Base-by-base conservation (phyloP, 495 filamentous ascomycete genomes). In the Annulohypoxylon maeteangense region DNA sequence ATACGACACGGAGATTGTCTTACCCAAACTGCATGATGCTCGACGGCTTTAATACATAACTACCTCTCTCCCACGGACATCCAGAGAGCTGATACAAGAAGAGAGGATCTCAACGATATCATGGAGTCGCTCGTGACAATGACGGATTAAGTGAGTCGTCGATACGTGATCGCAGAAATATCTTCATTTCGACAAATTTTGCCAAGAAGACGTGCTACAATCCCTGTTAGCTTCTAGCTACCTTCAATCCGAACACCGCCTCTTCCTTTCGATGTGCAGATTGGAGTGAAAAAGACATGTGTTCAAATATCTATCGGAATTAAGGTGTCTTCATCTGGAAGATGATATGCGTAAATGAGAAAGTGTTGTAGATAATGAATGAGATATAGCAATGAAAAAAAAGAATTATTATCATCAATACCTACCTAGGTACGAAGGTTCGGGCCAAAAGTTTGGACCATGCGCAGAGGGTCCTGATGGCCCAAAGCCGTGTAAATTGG, bases 151-250 rank as follows among this genome's bases (percentile, higher is more conserved):
- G 56, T 22, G 22, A 31, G 14, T 42, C 32, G 22, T 40, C 48
- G 7, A 42, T 20, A 48, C 25, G 27, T 27, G 23, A 48, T 47
- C 16, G 18, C 38, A 3, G 22, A 31, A 45, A 47, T 54, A 10
- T 14, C 18, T 10, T 68, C 47, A 61, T 64, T 42, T 65, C 38
- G 70, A 65, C 65, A 68, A 56, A 42, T 61, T 55, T 64, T 22
- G 64, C 70, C 34, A 72, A 72, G 60, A 65, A 54, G 60, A 55
- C 56, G 65, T 68, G 61, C 65, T 68, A 65, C 44, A n/a, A 73
- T 62, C 70, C 70, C 65, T 73, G 70, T 62, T 48, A 50, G 47
- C 50, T 40, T 38, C 16, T 18, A 36, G 27, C 60, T 20, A 31
- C 29, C 34, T 22, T 44, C 34, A 20, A 48, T 59, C 63, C 34